A percentile compares a stretch with the other conserved stretches of the same genome.
These are phyloP conservation scores for Epichloe brachyelytri DNA, from an alignment of 2,329 filamentous ascomycete species.

Conservation along the genomic window DNA sequence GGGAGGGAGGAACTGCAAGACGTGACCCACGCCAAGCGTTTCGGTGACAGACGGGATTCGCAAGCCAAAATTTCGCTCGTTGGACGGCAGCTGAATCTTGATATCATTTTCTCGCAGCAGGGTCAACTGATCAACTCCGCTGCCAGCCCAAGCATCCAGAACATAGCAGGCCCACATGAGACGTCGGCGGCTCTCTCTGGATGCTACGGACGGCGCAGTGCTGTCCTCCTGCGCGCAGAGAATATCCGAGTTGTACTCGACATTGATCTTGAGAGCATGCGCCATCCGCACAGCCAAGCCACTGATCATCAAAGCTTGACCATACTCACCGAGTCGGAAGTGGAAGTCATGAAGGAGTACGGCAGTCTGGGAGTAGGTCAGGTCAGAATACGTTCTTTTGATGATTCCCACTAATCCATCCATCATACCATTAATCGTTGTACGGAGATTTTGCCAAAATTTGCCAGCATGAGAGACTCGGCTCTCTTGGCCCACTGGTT, in stretches of 20 bases:
- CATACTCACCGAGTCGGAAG: conserved; percentile 26
- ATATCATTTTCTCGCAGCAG: conserved; percentile 27
- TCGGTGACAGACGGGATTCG: conserved; percentile 27
- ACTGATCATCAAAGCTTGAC: conserved; percentile 27
- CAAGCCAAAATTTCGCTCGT: conserved; percentile 29
- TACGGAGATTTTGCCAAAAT: conserved; percentile 26
- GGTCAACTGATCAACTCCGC: conserved; percentile 25
- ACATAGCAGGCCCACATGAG: conserved; percentile 31
- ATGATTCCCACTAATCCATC: background rate
- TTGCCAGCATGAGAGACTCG: conserved; percentile 22
- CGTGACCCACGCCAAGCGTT: conserved; percentile 27
- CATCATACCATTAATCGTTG: conserved; percentile 25
- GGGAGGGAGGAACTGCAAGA: conserved; percentile 26
- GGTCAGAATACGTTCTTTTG: background rate
- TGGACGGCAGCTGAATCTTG: conserved; percentile 27
- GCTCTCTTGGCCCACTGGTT: conserved; percentile 26
- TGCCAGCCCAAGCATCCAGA: conserved; percentile 27
- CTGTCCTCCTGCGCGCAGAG: conserved; percentile 22
- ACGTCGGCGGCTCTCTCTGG: conserved; percentile 24
- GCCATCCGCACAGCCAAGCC: conserved; percentile 29
- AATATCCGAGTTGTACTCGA: conserved; percentile 23
- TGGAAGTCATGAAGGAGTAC: conserved; percentile 28
- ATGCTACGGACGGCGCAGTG: conserved; percentile 20
- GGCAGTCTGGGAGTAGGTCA: conserved; percentile 16
- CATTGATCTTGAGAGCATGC: conserved; percentile 27